A percentile compares a stretch with the other conserved stretches of the same genome.
Conservation (phyloP, 768 basidiomycete genomes). For the Auricularia cornea region DNA sequence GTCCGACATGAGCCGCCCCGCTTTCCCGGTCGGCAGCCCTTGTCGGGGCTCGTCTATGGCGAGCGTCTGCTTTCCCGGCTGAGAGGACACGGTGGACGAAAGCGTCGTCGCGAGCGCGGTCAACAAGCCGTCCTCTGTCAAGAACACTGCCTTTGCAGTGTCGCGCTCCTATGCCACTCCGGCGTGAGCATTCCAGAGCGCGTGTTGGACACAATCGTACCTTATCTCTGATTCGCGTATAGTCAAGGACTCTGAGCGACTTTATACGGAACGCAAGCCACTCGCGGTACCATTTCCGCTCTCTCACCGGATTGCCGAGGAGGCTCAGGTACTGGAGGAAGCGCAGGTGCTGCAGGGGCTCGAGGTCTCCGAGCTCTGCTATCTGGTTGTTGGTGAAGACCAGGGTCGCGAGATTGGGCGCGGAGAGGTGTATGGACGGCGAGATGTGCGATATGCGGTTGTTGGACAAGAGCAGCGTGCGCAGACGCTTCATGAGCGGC, state of each 20-base stretch:
- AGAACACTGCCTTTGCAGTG: conserved; percentile 63
- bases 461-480: conserved; percentile 79
- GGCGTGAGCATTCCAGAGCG: conserved; percentile 10
- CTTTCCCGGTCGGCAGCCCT: conserved; percentile 43
- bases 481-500: conserved; percentile 76
- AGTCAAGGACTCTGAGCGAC: conserved; percentile 86
- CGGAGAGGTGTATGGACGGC: conserved; percentile 70
- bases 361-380: conserved; percentile 73
- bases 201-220: conserved; percentile 33
- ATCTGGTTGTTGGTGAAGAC: conserved; percentile 80
- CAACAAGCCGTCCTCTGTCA: conserved; percentile 68
- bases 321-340: conserved; percentile 68
- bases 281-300: conserved; percentile 95
- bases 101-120: conserved; percentile 75
- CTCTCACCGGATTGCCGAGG: conserved; percentile 74
- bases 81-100: conserved; percentile 62
- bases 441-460: conserved; percentile 84
- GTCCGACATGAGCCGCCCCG: conserved; percentile 83
- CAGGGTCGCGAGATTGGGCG: conserved; percentile 75
- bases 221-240: conserved; percentile 91
- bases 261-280: conserved; percentile 89
- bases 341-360: conserved; percentile 69
- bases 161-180: conserved; percentile 59
- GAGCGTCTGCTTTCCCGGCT: conserved; percentile 50
- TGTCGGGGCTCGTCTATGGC: conserved; percentile 76